A percentile compares a stretch with the other conserved stretches of the same genome.
Conservation (phyloP, 148 eudicot genomes). For the Rhododendron kiyosumense region DNA sequence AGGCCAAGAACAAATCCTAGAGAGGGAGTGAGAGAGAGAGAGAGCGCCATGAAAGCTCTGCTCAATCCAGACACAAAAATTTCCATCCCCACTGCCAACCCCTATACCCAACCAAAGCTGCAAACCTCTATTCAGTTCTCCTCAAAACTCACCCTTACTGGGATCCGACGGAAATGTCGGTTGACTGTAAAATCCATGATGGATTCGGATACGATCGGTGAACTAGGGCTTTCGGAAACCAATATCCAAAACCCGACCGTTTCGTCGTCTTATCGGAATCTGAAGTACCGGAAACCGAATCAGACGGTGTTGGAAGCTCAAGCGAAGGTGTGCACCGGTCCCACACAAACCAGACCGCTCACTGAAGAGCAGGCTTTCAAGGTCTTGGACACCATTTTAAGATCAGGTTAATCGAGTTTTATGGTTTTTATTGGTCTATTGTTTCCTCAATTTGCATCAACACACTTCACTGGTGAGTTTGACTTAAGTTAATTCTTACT, state of each 20-base stretch:
- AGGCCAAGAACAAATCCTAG: background rate
- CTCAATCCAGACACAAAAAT: constrained; percentile 25
- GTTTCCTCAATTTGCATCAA: background rate
- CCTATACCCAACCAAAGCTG: background rate
- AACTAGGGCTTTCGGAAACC: constrained; percentile 29
- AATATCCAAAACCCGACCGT: constrained; percentile 51
- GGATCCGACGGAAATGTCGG: constrained; percentile 19
- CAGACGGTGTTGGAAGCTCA: constrained; percentile 89
- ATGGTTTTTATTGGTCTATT: background rate
- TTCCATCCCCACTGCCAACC: constrained; percentile 9
- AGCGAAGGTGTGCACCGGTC: constrained; percentile 88
- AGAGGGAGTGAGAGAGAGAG: background rate
- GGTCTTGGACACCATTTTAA: constrained; percentile 70
- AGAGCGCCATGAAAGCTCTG: constrained; percentile 29
- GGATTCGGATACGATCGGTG: constrained; percentile 30
- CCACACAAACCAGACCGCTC: constrained; percentile 82
- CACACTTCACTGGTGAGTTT: background rate
- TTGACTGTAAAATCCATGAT: constrained; percentile 34
- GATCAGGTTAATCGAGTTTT: constrained; percentile 45
- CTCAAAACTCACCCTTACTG: background rate
- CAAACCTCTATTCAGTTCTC: constrained; percentile 13
- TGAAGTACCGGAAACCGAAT: constrained; percentile 49
- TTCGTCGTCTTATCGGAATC: constrained; percentile 59
- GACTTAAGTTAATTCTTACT: too few species aligned
- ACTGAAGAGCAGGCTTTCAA: constrained; percentile 64